phyloP scores from a whole-genome alignment of 2,329 filamentous ascomycete species.

The Didymella segeticola region DNA sequence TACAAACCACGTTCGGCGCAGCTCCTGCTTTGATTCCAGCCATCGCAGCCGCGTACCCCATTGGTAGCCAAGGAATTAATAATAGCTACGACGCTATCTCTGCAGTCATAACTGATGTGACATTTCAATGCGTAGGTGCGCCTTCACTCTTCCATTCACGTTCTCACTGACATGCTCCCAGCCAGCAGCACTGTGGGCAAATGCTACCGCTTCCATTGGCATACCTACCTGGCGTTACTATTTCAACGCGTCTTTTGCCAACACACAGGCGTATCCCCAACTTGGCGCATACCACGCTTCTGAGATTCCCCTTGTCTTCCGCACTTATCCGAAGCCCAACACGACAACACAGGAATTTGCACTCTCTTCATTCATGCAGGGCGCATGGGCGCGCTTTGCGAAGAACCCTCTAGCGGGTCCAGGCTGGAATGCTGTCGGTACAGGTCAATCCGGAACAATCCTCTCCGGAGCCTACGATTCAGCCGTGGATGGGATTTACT shows the following conservation, averaged over 20 bases:
- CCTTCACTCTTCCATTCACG: neutral
- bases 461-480: conserved; percentile 23
- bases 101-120: conserved; percentile 24
- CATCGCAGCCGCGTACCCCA: conserved; percentile 32
- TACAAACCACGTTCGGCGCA: conserved; percentile 23
- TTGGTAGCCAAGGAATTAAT: conserved; percentile 20
- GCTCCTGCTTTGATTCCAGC: conserved; percentile 20
- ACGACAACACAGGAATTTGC: conserved; percentile 30
- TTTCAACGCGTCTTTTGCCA: conserved; percentile 41
- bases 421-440: conserved; percentile 33
- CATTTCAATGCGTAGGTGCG: conserved; percentile 26
- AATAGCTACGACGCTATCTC: conserved; percentile 28
- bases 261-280: conserved; percentile 23
- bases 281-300: conserved; percentile 32
- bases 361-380: conserved; percentile 28
- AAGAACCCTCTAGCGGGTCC: conserved; percentile 35
- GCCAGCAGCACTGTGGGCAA: conserved; percentile 30
- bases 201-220: conserved; percentile 29
- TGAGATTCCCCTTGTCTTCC: conserved; percentile 34
- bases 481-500: conserved; percentile 12
- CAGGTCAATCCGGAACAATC: conserved; percentile 19
- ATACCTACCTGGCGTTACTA: conserved; percentile 38
- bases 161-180: neutral
- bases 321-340: conserved; percentile 25
- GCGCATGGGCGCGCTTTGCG: conserved; percentile 38